A percentile compares a stretch with the other conserved stretches of the same genome.
Conservation (phyloP, 192 early-diverging fungal species). For the Coemansia sp. region DNA sequence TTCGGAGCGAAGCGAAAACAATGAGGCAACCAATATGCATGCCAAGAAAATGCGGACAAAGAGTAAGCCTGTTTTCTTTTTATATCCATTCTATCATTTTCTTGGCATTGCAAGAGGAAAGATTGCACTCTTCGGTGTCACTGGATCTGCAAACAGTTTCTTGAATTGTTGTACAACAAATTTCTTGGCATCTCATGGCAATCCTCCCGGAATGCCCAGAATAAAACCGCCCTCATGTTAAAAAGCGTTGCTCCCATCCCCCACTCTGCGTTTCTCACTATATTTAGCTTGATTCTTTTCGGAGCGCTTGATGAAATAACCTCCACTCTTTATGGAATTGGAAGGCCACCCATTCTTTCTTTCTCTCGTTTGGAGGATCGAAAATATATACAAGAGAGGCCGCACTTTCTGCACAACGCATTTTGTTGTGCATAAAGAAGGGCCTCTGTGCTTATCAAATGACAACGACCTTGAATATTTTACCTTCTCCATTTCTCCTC, state of each 20-base stretch:
- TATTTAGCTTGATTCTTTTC: neutral
- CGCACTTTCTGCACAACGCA: neutral
- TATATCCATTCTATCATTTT: too few species aligned
- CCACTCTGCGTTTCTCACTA: neutral
- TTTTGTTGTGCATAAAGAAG: neutral
- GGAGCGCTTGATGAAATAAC: too few species aligned
- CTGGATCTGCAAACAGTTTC: constrained; percentile 3
- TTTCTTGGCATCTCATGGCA: constrained; percentile 6
- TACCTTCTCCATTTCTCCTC: neutral
- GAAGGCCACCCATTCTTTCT: neutral
- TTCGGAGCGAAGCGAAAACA: neutral
- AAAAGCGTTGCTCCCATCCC: neutral
- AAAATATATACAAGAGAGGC: neutral
- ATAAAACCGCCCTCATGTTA: neutral
- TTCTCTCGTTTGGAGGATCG: neutral
- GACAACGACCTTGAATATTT: neutral
- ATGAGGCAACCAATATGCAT: constrained; percentile 2
- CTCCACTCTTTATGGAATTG: too few species aligned
- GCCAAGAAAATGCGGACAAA: constrained; percentile 4
- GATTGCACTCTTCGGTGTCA: neutral
- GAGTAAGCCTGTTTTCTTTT: neutral
- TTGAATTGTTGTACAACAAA: constrained; percentile 2
- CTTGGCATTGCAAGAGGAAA: neutral
- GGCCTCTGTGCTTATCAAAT: neutral
- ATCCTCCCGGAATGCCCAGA: neutral